Evolutionary conservation across 2,329 filamentous ascomycete species (phyloP), one percentile per base, ranked within the genome.

Genomic region (Beauveria sp.): DNA sequence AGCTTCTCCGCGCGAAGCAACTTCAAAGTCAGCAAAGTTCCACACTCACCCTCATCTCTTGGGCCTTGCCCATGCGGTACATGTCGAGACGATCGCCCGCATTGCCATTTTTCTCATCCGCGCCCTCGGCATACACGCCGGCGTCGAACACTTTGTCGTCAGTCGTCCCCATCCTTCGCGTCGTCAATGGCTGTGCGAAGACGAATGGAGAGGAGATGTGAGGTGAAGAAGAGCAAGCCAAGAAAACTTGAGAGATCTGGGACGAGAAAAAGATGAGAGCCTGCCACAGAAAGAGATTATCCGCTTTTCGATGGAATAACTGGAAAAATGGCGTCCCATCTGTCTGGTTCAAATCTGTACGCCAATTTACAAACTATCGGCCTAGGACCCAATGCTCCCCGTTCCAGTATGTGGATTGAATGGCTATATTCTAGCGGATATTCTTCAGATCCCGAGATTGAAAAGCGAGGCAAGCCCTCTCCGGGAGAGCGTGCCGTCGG

Each of bases 41-140:
- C 37, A 3, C 50, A 68, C 61, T 57, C 71, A 67, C 77, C 63
- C 76, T 74, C 63, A 82, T 71, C 52, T 81, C 76, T 61, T 80
- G 79, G 22, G 72, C 70, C 69, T 80, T 81, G 44, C 79, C 79
- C 74, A 82, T 72, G 20, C 79, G 75, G 37, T 71, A 71, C 75
- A 81, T 78, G 61, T 82, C 75, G 30, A 67, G 68, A 30, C 74
- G 71, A 66, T 80, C 77, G 30, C 67, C 61, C 2, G 62, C 63
- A 61, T 70, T 68, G 61, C 68, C 63, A 65, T 69, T 66, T 63
- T 71, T 58, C 63, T 67, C 58, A 66, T 67, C 64, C 67, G 69
- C 62, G 65, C 66, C 46, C 30, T 59, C 59, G 43, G 55, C 59
- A 12, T 55, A 34, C 30, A 59, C 57, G 30, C 37, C n/a, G 41